phyloP scores from a whole-genome alignment of 2,329 filamentous ascomycete genomes.

The Neofusicoccum sp. region DNA sequence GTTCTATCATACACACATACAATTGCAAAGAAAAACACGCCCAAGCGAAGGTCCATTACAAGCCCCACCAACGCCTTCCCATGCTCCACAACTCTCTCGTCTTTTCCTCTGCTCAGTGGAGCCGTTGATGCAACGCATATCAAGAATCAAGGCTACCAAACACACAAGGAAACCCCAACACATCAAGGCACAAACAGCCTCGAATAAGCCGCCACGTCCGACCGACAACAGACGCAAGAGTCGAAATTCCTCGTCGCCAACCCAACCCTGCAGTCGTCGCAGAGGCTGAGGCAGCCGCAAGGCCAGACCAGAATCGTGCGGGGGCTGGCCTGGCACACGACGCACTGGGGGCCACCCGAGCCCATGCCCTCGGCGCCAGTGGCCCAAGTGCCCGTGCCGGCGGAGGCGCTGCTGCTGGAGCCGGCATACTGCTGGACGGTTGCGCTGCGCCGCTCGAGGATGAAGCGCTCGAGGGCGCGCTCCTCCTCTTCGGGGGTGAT shows the following conservation, averaged over 20 bases:
- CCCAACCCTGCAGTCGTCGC: constrained; percentile 91
- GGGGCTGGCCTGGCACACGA: constrained; percentile 85
- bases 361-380: constrained; percentile 72
- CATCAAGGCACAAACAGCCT: constrained; percentile 78
- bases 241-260: constrained; percentile 97
- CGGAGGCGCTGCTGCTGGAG: constrained; percentile 23
- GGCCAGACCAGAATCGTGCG: constrained; percentile 94
- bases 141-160: background rate
- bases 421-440: constrained; percentile 24
- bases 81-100: background rate
- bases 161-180: background rate
- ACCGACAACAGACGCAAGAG: constrained; percentile 90
- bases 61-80: background rate
- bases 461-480: constrained; percentile 57
- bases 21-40: background rate
- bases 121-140: background rate
- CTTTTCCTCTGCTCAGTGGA: background rate
- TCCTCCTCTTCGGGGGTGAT: constrained; percentile 55
- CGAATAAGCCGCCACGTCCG: constrained; percentile 85
- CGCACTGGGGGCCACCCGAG: constrained; percentile 76
- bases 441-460: constrained; percentile 53
- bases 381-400: constrained; percentile 55
- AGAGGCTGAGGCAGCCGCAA: constrained; percentile 88
- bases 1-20: background rate
- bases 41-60: background rate